Evolutionary conservation across 805 yeast species (phyloP), one percentile per base, ranked within the genome.

Genomic region (Starmerella kuoi): DNA sequence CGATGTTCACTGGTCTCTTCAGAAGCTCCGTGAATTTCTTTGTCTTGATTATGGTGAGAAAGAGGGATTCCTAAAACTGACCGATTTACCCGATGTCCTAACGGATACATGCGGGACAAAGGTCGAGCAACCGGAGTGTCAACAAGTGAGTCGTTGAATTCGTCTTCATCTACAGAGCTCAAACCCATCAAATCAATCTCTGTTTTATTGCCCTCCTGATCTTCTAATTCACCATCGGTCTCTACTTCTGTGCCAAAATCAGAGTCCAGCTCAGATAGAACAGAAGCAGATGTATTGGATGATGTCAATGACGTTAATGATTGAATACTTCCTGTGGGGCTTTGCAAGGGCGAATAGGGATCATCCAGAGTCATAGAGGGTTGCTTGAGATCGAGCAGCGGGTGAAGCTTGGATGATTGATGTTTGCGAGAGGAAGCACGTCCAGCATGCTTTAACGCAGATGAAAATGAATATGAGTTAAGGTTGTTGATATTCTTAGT

Each of bases 221-320:
- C 41, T 7, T 20, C 24, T n/a, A n/a, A n/a, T 9, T 40, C 45
- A 9, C 26, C 15, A 36, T 41, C 49, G 6, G 38, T 30, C 8
- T 45, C 49, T 12, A 24, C 19, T 12, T 45, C 49, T 18, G 41
- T 35, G 35, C 27, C 34, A 3, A 27, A 8, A 5, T 40, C 44
- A 26, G 48, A 38, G 35, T 37, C 48, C 40, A 47, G 40, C 45
- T 47, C 50, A 31, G 40, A 41, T 19, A 15, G 12, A 6, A 26
- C 21, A 8, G 43, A 38, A 9, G 36, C 27, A 8, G 40, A 17
- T 3, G 18, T 28, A 9, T 9, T 24, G 23, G 21, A 7, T 14
- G 42, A 38, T 3, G 30, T 15, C 12, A 24, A 15, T 17, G 37
- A 40, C 9, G 17, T 22, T 15, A 35, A 27, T 15, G 40, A 35